Evolutionary conservation across 257 asterid genomes (phyloP), one percentile per base, ranked within the genome.

Genomic region (Verbena officinalis): DNA sequence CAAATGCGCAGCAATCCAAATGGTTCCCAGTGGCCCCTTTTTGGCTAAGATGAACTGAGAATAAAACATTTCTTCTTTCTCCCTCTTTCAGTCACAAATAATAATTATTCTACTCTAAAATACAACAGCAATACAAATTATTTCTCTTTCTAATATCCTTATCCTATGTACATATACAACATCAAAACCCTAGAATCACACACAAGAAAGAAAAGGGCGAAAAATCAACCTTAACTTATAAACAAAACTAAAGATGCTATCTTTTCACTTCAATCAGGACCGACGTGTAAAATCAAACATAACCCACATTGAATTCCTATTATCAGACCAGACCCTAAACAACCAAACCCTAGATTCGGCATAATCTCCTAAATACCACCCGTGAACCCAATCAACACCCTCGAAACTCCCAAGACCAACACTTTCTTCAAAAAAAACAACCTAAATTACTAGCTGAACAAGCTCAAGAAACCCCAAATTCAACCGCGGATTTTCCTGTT

Each of bases 1-100:
- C 79, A 91, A 75, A 75, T 88, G 97, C 12, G 97, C 97, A 13
- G 97, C 97, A 60, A 91, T 91, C 97, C 97, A 91, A 73, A 91
- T 91, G 55, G 97, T 91, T 42, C 97, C 97, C 40, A 91, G 50
- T 23, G 96, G 97, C 22, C 97, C 97, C 89, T 91, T 91, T 66
- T 91, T 91, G 0, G 97, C 97, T 77, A 91, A 80, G 71, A 91
- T 91, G 74, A 91, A 91, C 80, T 91, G 97, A 9, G 97, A 91
- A 71, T 88, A 91, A 68, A 91, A 91, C 97, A 91, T 91, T 31
- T 78, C 75, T 61, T 69, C 67, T 49, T 72, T 57, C 73, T 23
- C 49, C 71, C 55, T 65, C 64, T 44, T 22, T 38, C 71, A 72
- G 30, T 44, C 63, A 71, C 24, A 64, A 53, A 68, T 54, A 58